phyloP scores from a whole-genome alignment of 1,139 yeast species.

The Pichia cactophila region DNA sequence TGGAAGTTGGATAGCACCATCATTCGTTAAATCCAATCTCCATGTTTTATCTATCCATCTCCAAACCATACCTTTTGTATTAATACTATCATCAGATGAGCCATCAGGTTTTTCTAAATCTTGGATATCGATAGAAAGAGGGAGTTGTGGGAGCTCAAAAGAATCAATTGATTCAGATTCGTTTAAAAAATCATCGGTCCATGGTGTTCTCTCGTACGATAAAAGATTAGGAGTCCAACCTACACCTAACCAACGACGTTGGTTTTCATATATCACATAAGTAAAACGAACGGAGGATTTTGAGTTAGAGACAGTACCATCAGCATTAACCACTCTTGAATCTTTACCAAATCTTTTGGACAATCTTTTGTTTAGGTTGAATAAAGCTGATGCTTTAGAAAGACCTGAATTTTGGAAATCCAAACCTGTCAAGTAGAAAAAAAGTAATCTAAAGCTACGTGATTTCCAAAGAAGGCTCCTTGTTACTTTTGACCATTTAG shows the following conservation, averaged over 20 bases:
- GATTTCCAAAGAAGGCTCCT: conserved; percentile 81
- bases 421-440: conserved; percentile 80
- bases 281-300: conserved; percentile 70
- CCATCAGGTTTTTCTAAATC: conserved; percentile 35
- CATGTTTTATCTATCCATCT: conserved; percentile 91
- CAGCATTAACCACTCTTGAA: conserved; percentile 16
- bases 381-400: conserved; percentile 24
- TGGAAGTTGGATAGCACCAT: conserved; percentile 71
- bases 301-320: conserved; percentile 8
- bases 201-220: conserved; percentile 88
- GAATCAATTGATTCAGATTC: conserved; percentile 71
- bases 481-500: conserved; percentile 74
- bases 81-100: background rate
- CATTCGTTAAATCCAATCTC: conserved; percentile 84
- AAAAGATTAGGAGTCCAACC: conserved; percentile 94
- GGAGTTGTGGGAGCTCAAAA: conserved; percentile 66
- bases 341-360: conserved; percentile 15
- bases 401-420: conserved; percentile 57
- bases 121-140: conserved; percentile 12
- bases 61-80: conserved; percentile 60
- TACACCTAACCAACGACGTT: conserved; percentile 94
- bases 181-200: conserved; percentile 94
- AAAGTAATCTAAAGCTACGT: conserved; percentile 56
- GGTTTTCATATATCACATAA: conserved; percentile 90
- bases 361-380: conserved; percentile 31